phyloP scores from a whole-genome alignment of 768 basidiomycete species.

The Daedaleopsis nitida region DNA sequence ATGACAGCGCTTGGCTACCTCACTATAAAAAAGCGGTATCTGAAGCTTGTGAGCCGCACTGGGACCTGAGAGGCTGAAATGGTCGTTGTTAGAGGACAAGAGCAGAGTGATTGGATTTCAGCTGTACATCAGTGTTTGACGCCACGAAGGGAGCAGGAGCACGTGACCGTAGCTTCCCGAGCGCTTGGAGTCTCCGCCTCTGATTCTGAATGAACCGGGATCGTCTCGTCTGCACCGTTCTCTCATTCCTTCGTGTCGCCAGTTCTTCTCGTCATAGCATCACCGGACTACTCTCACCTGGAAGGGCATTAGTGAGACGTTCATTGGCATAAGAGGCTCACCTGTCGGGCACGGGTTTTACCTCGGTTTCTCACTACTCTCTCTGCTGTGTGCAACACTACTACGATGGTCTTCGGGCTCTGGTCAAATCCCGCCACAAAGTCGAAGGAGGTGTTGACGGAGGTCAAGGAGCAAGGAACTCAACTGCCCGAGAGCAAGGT shows the following conservation, averaged over 20 bases:
- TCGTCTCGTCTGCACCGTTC: neutral
- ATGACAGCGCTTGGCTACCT: too few species aligned
- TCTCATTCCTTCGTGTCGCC: neutral
- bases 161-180: slow-evolving; percentile 8
- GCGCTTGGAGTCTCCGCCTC: neutral
- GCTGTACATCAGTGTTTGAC: too few species aligned
- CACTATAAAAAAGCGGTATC: too few species aligned
- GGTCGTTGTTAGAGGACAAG: too few species aligned
- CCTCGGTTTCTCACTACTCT: neutral
- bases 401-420: slow-evolving; percentile 1
- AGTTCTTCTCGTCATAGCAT: neutral
- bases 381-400: neutral
- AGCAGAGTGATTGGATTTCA: too few species aligned
- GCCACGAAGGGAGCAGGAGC: neutral
- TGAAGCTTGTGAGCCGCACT: too few species aligned
- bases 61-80: too few species aligned
- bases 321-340: neutral
- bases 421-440: neutral
- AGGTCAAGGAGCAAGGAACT: neutral
- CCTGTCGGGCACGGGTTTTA: neutral
- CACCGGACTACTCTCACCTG: neutral
- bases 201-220: neutral
- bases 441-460: neutral
- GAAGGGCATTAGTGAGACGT: neutral
- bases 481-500: neutral